Evolutionary conservation across 2,329 filamentous ascomycete species (phyloP).

Genomic region (Celoporthe dispersa): DNA sequence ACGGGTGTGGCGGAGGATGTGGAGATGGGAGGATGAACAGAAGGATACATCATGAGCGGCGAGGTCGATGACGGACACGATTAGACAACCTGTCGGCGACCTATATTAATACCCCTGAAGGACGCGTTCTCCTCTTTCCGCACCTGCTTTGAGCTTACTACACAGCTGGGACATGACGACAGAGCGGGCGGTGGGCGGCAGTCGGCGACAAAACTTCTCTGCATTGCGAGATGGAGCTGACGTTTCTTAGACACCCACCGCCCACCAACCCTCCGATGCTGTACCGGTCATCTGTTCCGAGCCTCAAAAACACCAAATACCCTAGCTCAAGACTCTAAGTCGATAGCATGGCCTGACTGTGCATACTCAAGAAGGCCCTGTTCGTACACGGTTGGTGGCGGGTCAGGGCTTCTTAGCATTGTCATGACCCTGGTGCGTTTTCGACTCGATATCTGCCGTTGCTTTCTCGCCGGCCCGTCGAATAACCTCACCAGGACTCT

Average conservation of each 20-base stretch:
- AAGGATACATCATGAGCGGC: not conserved
- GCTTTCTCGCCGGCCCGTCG: not conserved
- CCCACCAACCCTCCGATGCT: not conserved
- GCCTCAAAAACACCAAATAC: not conserved
- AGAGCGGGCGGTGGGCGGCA: not conserved
- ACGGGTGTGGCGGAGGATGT: slow-evolving; percentile 36
- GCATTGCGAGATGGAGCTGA: not conserved
- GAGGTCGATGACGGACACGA: not conserved
- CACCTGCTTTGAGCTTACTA: not conserved
- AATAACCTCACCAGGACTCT: slow-evolving; percentile 6
- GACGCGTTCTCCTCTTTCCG: not conserved
- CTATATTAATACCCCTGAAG: slow-evolving; percentile 13
- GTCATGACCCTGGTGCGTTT: not conserved
- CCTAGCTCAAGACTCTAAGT: not conserved
- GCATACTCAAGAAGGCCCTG: not conserved
- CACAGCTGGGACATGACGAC: not conserved
- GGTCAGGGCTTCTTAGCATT: not conserved
- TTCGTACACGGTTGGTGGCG: not conserved
- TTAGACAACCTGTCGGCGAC: slow-evolving; percentile 18
- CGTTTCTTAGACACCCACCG: not conserved
- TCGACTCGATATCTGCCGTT: not conserved
- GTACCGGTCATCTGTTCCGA: not conserved
- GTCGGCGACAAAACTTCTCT: not conserved
- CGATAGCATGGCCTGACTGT: not conserved
- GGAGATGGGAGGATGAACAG: slow-evolving; percentile 37